Evolutionary conservation across 371 early-diverging fungal species (phyloP).

Genomic region (Quaeritorhiza haematococci): DNA sequence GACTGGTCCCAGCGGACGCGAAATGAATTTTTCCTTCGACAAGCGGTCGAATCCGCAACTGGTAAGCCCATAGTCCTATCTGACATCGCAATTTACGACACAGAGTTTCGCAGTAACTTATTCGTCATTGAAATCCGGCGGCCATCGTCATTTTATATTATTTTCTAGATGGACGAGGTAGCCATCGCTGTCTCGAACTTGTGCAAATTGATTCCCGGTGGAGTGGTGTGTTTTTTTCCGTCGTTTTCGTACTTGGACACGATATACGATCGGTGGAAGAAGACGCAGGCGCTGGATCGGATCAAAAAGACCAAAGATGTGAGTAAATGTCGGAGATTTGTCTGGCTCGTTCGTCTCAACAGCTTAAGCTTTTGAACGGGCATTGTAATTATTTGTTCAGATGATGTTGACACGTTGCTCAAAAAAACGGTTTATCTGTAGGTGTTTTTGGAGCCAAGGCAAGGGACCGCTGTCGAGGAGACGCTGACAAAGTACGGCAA

Average conservation of each 20-base stretch:
- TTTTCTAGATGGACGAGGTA: slow-evolving; percentile 61
- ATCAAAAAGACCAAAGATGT: slow-evolving; percentile 60
- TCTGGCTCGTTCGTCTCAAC: too few relatives aligned
- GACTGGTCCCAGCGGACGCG: too few relatives aligned
- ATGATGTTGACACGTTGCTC: slow-evolving; percentile 3
- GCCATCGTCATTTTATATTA: too few relatives aligned
- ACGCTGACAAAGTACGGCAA: slow-evolving; percentile 53
- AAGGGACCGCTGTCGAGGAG: slow-evolving; percentile 52
- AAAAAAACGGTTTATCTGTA: slow-evolving; percentile 15
- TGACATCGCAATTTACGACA: slow-evolving; percentile 58
- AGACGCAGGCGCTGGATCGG: slow-evolving; percentile 35
- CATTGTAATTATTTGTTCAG: slow-evolving; percentile 5
- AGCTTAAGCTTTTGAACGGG: slow-evolving; percentile 5
- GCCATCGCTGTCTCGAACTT: slow-evolving; percentile 70
- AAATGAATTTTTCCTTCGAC: too few relatives aligned
- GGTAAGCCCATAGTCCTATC: slow-evolving; percentile 64
- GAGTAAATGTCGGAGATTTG: too few relatives aligned
- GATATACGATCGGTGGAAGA: slow-evolving; percentile 56
- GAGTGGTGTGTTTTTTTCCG: slow-evolving; percentile 91
- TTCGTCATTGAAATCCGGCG: not conserved
- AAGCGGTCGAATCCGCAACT: too few relatives aligned
- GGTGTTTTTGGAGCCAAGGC: slow-evolving; percentile 67
- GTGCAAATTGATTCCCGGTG: slow-evolving; percentile 81
- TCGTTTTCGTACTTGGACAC: slow-evolving; percentile 82
- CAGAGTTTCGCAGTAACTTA: slow-evolving; percentile 1